Evolutionary conservation across 345 rosid genomes (phyloP).

Genomic region (Moricandia moricandioides): DNA sequence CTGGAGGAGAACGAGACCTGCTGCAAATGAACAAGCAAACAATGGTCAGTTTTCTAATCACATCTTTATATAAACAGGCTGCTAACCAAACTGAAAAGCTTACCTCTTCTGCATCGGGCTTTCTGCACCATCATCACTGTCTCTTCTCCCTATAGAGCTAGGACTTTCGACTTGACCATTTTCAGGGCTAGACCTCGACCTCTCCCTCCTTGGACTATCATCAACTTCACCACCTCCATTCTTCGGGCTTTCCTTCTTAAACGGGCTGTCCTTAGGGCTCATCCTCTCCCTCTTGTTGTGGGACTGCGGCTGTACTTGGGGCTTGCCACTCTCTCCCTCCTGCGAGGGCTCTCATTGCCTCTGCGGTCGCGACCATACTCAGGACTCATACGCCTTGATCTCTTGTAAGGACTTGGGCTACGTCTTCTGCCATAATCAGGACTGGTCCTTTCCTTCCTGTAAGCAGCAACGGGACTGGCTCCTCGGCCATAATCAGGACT

Average conservation of each 20-base stretch:
- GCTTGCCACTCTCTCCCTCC: constrained; percentile 43
- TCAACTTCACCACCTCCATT: constrained; percentile 41
- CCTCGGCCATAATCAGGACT: constrained; percentile 95
- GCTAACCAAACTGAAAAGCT: background rate
- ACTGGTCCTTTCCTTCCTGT: constrained; percentile 62
- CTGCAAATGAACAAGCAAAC: background rate
- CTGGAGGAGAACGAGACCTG: constrained; percentile 27
- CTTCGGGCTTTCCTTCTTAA: constrained; percentile 38
- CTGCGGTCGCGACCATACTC: constrained; percentile 47
- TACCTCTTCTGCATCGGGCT: constrained; percentile 39
- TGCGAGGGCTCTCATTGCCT: constrained; percentile 20
- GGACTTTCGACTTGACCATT: constrained; percentile 71
- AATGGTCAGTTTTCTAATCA: background rate
- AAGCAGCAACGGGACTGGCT: constrained; percentile 52
- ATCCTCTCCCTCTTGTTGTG: constrained; percentile 34
- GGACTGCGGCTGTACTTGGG: constrained; percentile 28
- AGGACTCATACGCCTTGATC: constrained; percentile 60
- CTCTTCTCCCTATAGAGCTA: constrained; percentile 27
- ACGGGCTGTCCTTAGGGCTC: constrained; percentile 23
- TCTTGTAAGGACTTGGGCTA: constrained; percentile 57
- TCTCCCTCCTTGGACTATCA: constrained; percentile 46
- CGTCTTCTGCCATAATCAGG: constrained; percentile 67
- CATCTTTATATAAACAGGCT: background rate
- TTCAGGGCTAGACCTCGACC: constrained; percentile 43
- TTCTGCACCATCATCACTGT: constrained; percentile 35